Conservation (phyloP, 192 early-diverging fungal species). For the Coemansia sp. region DNA sequence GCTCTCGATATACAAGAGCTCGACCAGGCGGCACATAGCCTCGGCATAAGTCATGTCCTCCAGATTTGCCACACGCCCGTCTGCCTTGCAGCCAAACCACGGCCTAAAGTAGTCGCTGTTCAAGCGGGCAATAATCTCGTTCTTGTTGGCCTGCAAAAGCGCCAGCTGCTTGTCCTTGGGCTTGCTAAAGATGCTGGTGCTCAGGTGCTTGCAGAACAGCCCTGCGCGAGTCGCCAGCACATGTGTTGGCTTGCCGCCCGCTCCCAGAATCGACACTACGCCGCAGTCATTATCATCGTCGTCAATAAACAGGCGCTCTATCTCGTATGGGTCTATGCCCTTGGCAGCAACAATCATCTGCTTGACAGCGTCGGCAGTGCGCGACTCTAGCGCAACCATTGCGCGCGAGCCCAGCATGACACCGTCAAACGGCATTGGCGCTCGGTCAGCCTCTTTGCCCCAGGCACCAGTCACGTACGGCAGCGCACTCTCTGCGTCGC, state of each 20-base stretch:
- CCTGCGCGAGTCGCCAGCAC: constrained; percentile 91
- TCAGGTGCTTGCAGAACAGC: constrained; percentile 82
- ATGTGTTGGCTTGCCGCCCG: constrained; percentile 81
- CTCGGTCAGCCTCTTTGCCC: constrained; percentile 67
- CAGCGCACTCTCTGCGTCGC: constrained; percentile 75
- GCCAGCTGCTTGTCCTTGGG: constrained; percentile 79
- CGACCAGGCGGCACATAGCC: constrained; percentile 75
- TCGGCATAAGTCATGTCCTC: constrained; percentile 92
- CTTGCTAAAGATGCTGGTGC: constrained; percentile 77
- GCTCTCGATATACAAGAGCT: constrained; percentile 67
- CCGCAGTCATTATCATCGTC: constrained; percentile 72
- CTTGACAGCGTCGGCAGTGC: constrained; percentile 70
- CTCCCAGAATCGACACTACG: constrained; percentile 83
- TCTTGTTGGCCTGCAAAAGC: constrained; percentile 71
- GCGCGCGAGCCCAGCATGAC: constrained; percentile 86
- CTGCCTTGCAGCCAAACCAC: constrained; percentile 86
- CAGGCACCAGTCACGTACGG: constrained; percentile 90
- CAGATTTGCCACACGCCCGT: constrained; percentile 68
- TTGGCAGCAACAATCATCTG: constrained; percentile 78
- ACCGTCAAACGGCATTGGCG: constrained; percentile 93
- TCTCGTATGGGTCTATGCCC: constrained; percentile 68
- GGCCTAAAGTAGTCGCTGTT: constrained; percentile 90
- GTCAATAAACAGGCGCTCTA: constrained; percentile 83
- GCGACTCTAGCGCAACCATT: constrained; percentile 82
- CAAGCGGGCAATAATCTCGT: constrained; percentile 80